Evolutionary conservation across 139 green algal genomes (phyloP).

Genomic region (Pseudopediastrum boryanum): DNA sequence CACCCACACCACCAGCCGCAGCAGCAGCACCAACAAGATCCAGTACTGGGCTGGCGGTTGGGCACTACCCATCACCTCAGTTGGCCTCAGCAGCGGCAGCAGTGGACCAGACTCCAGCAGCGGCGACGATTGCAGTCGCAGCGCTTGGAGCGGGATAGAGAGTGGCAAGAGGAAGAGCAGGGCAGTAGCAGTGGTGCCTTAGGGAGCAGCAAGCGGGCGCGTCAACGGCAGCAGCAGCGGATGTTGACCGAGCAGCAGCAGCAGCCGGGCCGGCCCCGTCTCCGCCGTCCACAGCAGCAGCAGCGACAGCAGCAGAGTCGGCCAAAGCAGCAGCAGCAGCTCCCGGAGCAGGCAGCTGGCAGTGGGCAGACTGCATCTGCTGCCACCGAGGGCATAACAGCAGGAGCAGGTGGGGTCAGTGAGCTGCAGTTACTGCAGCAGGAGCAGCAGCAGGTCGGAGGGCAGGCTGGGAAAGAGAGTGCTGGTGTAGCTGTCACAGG

Average conservation of each 20-base stretch:
- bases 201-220: not conserved
- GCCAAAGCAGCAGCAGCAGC: no score
- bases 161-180: not conserved
- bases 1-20: constrained; percentile 4
- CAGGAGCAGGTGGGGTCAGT: no score
- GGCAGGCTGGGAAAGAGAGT: no score
- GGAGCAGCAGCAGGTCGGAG: no score
- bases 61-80: not conserved
- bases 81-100: not conserved
- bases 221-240: not conserved
- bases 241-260: not conserved
- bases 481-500: no score
- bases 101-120: not conserved
- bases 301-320: no score
- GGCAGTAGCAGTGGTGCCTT: not conserved
- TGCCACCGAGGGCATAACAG: no score
- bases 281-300: no score
- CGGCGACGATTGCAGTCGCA: constrained; percentile 13
- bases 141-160: not conserved
- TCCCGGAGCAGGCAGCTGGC: no score
- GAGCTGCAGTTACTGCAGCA: no score
- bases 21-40: not conserved
- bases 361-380: no score
- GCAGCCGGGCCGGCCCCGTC: not conserved
- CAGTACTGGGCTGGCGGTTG: no score